Base-by-base conservation (phyloP, 2,329 filamentous ascomycete species). In the Hypocreales sp. region DNA sequence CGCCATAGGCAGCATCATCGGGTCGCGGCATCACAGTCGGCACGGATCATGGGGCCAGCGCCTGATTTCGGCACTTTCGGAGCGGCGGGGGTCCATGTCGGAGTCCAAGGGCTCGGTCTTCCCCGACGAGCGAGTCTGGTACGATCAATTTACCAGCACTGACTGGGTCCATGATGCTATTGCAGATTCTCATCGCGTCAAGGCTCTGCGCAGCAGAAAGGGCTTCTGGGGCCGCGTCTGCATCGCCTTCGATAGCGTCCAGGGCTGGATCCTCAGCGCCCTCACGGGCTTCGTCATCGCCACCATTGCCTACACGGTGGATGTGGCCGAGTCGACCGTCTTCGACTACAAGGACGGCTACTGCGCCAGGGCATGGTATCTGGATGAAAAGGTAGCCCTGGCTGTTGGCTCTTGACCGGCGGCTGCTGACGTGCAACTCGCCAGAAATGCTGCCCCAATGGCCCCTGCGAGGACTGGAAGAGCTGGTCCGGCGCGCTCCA, bases 151-250 rank as follows among this genome's bases (percentile, higher is more conserved):
- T 45, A 93, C 84, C 5, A 92, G 82, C 6, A 94, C 83, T 30
- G 87, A 98, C 51, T 98, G 90, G 90, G 86, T 98, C 1, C 87
- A 93, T 48, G 90, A 98, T 52, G 86, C 79, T 49, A 94, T 98
- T 40, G 82, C 84, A 43, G 90, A 95, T 53, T 83, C 86, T 8
- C 82, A 84, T 42, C 79, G 90, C 15, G 73, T 92, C 26, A 90
- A 92, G 49, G 75, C 75, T 28, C 64, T 98, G 21, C 72, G 83
- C 26, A 75, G 68, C 41, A 67, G 84, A 26, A 92, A 79, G 48
- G 90, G 87, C 53, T 67, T 93, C 34, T 75, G 77, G 47, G 87
- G 87, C n/a, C 74, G 79, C 25, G 40, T 92, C 10, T 59, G 71
- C 24, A 68, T 81, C 2, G 66, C 79, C 43, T 80, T 90, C 33